Base-by-base conservation (phyloP, 78 protist genomes). In the Planoprotostelium fungivorum region DNA sequence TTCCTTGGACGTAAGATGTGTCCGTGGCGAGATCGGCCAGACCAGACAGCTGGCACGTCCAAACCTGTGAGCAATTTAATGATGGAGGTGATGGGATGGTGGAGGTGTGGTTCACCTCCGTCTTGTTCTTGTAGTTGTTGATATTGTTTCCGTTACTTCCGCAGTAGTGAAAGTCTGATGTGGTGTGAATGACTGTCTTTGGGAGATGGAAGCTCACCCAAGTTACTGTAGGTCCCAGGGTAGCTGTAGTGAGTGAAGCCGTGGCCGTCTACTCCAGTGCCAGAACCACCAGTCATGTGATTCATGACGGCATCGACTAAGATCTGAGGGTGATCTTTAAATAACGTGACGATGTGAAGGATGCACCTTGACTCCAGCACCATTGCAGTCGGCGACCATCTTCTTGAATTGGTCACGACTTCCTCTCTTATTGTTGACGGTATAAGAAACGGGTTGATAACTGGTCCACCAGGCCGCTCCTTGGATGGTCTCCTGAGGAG, bases 361-460 rank as follows among this genome's bases (percentile, higher is more conserved):
- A 51, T 16, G 16, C 73, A 51, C 73, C 73, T 51, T 51, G 73
- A 51, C 16, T 25, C 73, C 73, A 16, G 73, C 73, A 51, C 31
- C 73, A 16, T 51, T 5, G 16, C 73, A 51, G 31, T 5, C 73
- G 16, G 5, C 16, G 16, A 51, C 16, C 73, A 51, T 51, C 31
- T 51, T 51, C 31, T 25, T 51, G 16, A 85, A 34, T 10, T 85
- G 36, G 10, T 1, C 86, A 28, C 86, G 86, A 10, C 38, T 85
- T 1, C 86, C 86, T 10, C 86, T 9, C 34, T 10, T 1, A 28
- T 10, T 23, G 10, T 1, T 85, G 86, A 85, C 23, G 36, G 36
- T 85, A 10, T 85, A 85, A 25, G 86, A 85, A 5, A 85, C 86
- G 10, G 86, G 36, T 85, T 85, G 86, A 10, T 85, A 85, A 10